phyloP scores from a whole-genome alignment of 306 rosid genomes.

The Aeschynomene evenia region DNA sequence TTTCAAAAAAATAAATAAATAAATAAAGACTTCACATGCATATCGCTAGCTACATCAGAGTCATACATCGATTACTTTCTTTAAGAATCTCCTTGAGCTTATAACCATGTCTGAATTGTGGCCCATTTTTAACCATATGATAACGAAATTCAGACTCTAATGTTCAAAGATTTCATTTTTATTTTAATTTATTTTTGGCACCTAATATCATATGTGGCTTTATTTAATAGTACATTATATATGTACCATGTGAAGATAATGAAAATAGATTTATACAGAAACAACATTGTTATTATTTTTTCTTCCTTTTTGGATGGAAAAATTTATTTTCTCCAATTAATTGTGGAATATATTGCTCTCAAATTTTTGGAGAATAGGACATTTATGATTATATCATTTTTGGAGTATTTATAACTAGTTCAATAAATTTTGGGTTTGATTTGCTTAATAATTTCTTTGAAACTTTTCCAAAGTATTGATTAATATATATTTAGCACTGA shows the following conservation, averaged over 20 bases:
- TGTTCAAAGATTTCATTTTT: neutral
- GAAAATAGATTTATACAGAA: neutral
- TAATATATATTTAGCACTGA: neutral
- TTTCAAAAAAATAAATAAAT: too few relatives aligned
- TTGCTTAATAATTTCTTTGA: neutral
- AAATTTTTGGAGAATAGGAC: too few relatives aligned
- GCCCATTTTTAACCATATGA: neutral
- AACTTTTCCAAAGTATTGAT: neutral
- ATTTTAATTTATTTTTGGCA: too few relatives aligned
- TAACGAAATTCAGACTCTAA: neutral
- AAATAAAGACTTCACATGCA: slow-evolving; percentile 37
- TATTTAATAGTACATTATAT: neutral
- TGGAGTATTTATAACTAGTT: too few relatives aligned
- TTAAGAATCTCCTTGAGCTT: slow-evolving; percentile 25
- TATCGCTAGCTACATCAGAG: neutral
- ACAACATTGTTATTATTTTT: too few relatives aligned
- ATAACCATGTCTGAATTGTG: slow-evolving; percentile 7
- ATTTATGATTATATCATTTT: too few relatives aligned
- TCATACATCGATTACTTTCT: slow-evolving; percentile 17
- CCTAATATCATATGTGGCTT: neutral
- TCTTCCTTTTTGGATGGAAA: too few relatives aligned
- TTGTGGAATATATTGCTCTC: too few relatives aligned
- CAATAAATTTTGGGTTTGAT: too few relatives aligned
- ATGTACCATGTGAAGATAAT: neutral
- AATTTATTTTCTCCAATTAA: too few relatives aligned